These are phyloP conservation scores for Russula griseocarnosa DNA, from an alignment of 768 basidiomycete genomes.

Conservation along the genomic window DNA sequence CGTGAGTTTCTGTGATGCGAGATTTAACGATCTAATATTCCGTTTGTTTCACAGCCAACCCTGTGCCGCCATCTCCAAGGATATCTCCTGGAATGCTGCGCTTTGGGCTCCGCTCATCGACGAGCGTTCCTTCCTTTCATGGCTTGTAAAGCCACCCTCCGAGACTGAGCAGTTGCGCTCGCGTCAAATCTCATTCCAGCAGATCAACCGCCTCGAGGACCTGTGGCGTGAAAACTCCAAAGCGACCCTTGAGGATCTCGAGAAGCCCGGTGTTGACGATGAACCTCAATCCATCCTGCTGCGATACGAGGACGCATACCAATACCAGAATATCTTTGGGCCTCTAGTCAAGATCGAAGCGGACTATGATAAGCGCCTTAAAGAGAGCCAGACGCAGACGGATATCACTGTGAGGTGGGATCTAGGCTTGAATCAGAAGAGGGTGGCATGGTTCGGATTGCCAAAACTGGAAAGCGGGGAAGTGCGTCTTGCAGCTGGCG, in stretches of 20 bases:
- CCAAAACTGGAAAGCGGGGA: conserved; percentile 98
- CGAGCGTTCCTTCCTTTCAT: conserved; percentile 97
- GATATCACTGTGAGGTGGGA: conserved; percentile 97
- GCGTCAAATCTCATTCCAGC: conserved; percentile 93
- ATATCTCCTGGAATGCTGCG: conserved; percentile 97
- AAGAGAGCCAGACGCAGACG: conserved; percentile 98
- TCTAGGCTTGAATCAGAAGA: conserved; percentile 95
- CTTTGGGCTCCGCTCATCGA: conserved; percentile 99
- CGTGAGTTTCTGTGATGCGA: conserved; percentile 33
- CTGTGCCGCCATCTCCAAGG: conserved; percentile 93
- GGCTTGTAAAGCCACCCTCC: conserved; percentile 96
- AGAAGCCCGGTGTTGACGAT: conserved; percentile 96
- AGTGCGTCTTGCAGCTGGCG: conserved; percentile 93
- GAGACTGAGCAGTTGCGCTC: conserved; percentile 96
- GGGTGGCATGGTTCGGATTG: conserved; percentile 96
- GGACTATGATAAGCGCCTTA: conserved; percentile 96
- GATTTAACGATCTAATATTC: background rate
- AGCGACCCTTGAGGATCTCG: conserved; percentile 93
- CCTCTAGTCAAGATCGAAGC: conserved; percentile 99
- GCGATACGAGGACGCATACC: conserved; percentile 97
- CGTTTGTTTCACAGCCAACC: conserved; percentile 67
- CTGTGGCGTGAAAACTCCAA: conserved; percentile 95
- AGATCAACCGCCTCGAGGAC: conserved; percentile 96
- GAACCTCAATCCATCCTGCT: conserved; percentile 89
- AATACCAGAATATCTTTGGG: conserved; percentile 99